Conservation (phyloP, 75 land plant genomes). For the Selaginella moellendorffii region DNA sequence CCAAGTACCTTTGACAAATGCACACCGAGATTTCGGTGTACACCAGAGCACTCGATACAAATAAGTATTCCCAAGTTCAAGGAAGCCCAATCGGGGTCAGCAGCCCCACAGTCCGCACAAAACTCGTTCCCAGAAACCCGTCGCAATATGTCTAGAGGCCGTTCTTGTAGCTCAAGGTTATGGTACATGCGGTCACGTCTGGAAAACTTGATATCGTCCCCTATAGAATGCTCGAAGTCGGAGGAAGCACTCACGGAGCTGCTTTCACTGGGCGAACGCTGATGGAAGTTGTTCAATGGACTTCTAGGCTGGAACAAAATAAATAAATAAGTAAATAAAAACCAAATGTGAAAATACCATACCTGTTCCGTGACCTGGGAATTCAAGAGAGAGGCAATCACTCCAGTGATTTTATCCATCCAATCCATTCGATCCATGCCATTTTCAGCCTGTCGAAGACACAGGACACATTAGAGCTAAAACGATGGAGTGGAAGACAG, state of each 20-base stretch:
- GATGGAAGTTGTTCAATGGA: constrained; percentile 53
- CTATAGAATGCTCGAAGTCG: constrained; percentile 47
- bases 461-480: not conserved
- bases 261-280: constrained; percentile 59
- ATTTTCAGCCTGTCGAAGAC: constrained; percentile 55
- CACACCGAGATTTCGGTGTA: constrained; percentile 86
- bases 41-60: constrained; percentile 88
- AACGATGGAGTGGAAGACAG: not conserved
- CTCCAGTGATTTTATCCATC: constrained; percentile 72
- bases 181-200: not conserved
- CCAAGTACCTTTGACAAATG: constrained; percentile 71
- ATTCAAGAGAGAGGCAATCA: constrained; percentile 55
- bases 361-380: constrained; percentile 75
- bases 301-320: constrained; percentile 25
- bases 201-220: constrained; percentile 16
- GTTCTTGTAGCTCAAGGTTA: constrained; percentile 28
- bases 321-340: not conserved
- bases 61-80: constrained; percentile 68
- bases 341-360: not conserved
- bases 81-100: constrained; percentile 92
- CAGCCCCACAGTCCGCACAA: constrained; percentile 82
- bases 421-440: constrained; percentile 64
- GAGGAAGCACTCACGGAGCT: constrained; percentile 57
- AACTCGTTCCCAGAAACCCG: constrained; percentile 61
- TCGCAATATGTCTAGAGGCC: constrained; percentile 56